Evolutionary conservation across 1,139 yeast species (phyloP).

Genomic region (Kodamaea sp.): DNA sequence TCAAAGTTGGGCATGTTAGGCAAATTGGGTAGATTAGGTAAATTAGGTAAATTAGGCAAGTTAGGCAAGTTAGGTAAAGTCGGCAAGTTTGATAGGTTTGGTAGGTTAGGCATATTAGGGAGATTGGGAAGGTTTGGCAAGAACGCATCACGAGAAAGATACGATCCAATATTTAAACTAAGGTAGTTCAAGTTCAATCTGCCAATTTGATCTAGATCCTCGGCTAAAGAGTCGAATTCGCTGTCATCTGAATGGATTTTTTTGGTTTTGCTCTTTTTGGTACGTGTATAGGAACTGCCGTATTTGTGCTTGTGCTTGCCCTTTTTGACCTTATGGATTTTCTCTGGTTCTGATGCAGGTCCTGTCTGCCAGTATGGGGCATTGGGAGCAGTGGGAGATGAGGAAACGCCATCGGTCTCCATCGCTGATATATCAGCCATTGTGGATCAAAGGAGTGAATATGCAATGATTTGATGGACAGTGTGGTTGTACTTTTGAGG

Average conservation of each 20-base stretch:
- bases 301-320: background rate
- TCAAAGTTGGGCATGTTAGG: conserved; percentile 25
- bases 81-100: conserved; percentile 13
- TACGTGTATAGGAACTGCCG: too few species aligned
- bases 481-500: too few species aligned
- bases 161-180: conserved; percentile 17
- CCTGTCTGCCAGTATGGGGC: background rate
- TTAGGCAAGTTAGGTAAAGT: conserved; percentile 11
- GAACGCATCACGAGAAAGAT: conserved; percentile 14
- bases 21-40: conserved; percentile 19
- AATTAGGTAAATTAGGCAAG: conserved; percentile 14
- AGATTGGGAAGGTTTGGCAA: conserved; percentile 13
- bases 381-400: background rate
- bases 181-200: conserved; percentile 27
- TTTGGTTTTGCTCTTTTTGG: too few species aligned
- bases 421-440: background rate
- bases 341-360: too few species aligned
- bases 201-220: conserved; percentile 50
- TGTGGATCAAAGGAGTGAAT: too few species aligned
- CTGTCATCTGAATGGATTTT: conserved; percentile 14
- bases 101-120: conserved; percentile 23
- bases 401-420: background rate
- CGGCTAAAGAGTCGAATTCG: conserved; percentile 38
- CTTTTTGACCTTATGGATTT: background rate
- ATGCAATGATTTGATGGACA: too few species aligned